Evolutionary conservation across 2,329 filamentous ascomycete genomes (phyloP).

Genomic region (Aspergillus tamarii): DNA sequence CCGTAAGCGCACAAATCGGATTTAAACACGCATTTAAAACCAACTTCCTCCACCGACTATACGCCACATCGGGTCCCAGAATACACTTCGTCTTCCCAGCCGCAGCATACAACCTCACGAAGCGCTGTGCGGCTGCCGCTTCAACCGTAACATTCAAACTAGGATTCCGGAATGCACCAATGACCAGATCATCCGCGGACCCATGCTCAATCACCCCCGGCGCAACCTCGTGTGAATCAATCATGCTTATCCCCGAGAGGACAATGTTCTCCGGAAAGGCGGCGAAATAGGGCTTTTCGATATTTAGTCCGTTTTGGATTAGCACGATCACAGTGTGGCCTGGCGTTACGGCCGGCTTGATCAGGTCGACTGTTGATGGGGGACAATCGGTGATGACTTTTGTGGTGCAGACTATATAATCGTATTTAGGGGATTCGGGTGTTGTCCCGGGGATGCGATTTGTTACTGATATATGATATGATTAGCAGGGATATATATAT

Average conservation of each 20-base stretch:
- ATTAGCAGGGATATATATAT: too few relatives aligned
- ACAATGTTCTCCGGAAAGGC: slow-evolving; percentile 57
- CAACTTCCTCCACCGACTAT: slow-evolving; percentile 44
- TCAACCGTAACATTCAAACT: background rate
- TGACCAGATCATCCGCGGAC: slow-evolving; percentile 53
- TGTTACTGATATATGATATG: background rate
- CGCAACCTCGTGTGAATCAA: slow-evolving; percentile 53
- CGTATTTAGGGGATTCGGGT: slow-evolving; percentile 40
- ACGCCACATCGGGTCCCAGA: slow-evolving; percentile 38
- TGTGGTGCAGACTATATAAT: slow-evolving; percentile 63
- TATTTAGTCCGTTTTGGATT: slow-evolving; percentile 67
- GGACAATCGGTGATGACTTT: slow-evolving; percentile 62
- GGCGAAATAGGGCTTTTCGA: slow-evolving; percentile 57
- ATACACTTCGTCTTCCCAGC: slow-evolving; percentile 49
- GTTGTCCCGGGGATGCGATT: slow-evolving; percentile 45
- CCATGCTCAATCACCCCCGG: slow-evolving; percentile 57
- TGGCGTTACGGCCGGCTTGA: slow-evolving; percentile 56
- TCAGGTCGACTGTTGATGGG: slow-evolving; percentile 53
- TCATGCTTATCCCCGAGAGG: slow-evolving; percentile 58
- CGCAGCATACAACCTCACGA: slow-evolving; percentile 53
- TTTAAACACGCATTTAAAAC: slow-evolving; percentile 58
- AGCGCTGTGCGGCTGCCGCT: slow-evolving; percentile 35
- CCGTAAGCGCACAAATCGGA: slow-evolving; percentile 55
- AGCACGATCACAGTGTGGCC: slow-evolving; percentile 59
- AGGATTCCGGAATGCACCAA: slow-evolving; percentile 53